Conservation (phyloP, 495 filamentous ascomycete genomes). For the Platismatia glauca region DNA sequence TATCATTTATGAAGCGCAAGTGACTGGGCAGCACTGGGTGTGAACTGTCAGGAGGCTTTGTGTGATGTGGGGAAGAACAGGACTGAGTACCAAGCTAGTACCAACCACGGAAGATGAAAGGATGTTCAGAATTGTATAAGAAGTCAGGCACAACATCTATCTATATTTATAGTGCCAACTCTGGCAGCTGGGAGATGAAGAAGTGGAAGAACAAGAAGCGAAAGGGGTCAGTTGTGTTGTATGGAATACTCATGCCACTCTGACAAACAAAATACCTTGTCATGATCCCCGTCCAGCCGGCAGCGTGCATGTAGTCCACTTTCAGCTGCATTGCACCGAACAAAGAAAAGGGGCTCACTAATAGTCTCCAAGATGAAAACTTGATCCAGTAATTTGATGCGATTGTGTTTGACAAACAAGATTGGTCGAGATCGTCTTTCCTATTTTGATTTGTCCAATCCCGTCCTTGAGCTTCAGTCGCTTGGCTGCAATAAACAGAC, state of each 20-base stretch:
- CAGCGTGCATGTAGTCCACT: not conserved
- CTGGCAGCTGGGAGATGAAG: not conserved
- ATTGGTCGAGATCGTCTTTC: not conserved
- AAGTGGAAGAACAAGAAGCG: not conserved
- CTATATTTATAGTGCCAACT: not conserved
- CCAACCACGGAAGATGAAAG: too few relatives aligned
- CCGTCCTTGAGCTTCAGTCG: too few relatives aligned
- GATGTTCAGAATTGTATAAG: too few relatives aligned
- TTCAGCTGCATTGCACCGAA: not conserved
- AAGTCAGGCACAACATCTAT: too few relatives aligned
- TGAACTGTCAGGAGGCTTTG: too few relatives aligned
- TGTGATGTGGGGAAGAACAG: too few relatives aligned
- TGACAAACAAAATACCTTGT: not conserved
- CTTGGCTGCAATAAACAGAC: too few relatives aligned
- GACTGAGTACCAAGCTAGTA: too few relatives aligned
- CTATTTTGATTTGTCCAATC: not conserved
- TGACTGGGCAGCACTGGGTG: too few relatives aligned
- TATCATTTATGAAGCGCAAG: too few relatives aligned
- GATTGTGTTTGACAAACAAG: not conserved
- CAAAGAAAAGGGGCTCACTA: not conserved
- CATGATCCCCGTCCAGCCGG: not conserved
- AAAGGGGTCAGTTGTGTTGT: not conserved
- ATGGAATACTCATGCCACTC: not conserved
- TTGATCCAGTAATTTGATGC: not conserved
- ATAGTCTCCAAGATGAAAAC: too few relatives aligned